These are phyloP conservation scores for Ogataea hybrid DNA, from an alignment of 1,139 yeast species.

Conservation along the genomic window DNA sequence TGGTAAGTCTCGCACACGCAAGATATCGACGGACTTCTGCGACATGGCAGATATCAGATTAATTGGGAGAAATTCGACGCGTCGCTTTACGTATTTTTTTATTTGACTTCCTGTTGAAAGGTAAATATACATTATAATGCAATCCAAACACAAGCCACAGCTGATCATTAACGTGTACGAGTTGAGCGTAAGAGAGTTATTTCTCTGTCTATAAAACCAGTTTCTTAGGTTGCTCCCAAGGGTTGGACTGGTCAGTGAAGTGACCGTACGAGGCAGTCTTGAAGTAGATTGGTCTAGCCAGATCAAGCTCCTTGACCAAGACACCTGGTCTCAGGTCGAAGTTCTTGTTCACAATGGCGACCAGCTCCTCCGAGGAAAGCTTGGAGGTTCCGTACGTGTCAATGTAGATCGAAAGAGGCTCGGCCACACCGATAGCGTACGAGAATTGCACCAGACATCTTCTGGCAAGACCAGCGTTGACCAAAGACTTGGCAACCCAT, in stretches of 20 bases:
- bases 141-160: slow-evolving; percentile 10
- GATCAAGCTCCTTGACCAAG: slow-evolving; percentile 91
- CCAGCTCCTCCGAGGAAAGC: slow-evolving; percentile 84
- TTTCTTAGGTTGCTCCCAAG: slow-evolving; percentile 98
- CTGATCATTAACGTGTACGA: slow-evolving; percentile 34
- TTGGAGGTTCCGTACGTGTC: slow-evolving; percentile 98
- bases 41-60: not conserved
- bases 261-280: slow-evolving; percentile 99
- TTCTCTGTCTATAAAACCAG: slow-evolving; percentile 55
- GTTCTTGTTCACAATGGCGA: slow-evolving; percentile 85
- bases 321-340: slow-evolving; percentile 99
- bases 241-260: slow-evolving; percentile 97
- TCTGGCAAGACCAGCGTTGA: slow-evolving; percentile 90
- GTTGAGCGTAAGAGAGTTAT: slow-evolving; percentile 43
- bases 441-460: slow-evolving; percentile 98
- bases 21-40: not conserved
- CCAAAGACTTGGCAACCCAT: slow-evolving; percentile 99
- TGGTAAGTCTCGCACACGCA: slow-evolving; percentile 11
- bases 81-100: slow-evolving; percentile 1
- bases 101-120: slow-evolving; percentile 26
- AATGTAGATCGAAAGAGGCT: slow-evolving; percentile 95
- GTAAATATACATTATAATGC: slow-evolving; percentile 24
- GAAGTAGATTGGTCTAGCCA: slow-evolving; percentile 98
- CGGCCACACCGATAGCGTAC: slow-evolving; percentile 99
- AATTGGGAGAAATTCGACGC: slow-evolving; percentile 1